These are phyloP conservation scores for Forsythia viridissima DNA, from an alignment of 257 asterid genomes.

Conservation along the genomic window DNA sequence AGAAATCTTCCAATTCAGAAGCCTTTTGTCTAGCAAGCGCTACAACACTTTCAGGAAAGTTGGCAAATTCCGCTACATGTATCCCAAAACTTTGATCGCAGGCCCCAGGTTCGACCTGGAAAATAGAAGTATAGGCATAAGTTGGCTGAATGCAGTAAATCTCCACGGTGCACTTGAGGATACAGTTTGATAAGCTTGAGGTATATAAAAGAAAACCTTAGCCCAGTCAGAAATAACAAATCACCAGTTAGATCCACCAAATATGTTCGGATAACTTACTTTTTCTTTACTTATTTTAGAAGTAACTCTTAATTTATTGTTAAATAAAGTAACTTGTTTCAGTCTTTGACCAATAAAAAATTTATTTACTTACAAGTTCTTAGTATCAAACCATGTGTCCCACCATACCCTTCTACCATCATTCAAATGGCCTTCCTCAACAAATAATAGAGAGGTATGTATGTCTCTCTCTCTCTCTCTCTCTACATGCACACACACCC, in stretches of 20 bases:
- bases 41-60: slow-evolving; percentile 89
- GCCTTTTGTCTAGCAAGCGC: slow-evolving; percentile 95
- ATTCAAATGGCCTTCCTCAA: neutral
- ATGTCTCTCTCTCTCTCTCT: neutral
- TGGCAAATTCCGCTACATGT: slow-evolving; percentile 98
- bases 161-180: neutral
- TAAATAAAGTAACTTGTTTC: neutral
- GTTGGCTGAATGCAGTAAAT: neutral
- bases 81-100: slow-evolving; percentile 99
- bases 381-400: neutral
- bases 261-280: neutral
- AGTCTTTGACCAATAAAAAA: neutral
- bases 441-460: neutral
- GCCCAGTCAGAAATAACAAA: neutral
- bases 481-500: neutral
- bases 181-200: slow-evolving; percentile 15
- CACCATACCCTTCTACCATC: neutral
- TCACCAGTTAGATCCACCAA: neutral
- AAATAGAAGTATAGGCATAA: slow-evolving; percentile 14
- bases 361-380: neutral
- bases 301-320: neutral
- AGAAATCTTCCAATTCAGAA: slow-evolving; percentile 91
- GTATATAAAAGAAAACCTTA: neutral
- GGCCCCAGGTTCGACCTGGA: slow-evolving; percentile 92
- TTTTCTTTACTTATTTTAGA: neutral